Conservation (phyloP, 2,329 filamentous ascomycete species). For the Xylariaceae sp. region DNA sequence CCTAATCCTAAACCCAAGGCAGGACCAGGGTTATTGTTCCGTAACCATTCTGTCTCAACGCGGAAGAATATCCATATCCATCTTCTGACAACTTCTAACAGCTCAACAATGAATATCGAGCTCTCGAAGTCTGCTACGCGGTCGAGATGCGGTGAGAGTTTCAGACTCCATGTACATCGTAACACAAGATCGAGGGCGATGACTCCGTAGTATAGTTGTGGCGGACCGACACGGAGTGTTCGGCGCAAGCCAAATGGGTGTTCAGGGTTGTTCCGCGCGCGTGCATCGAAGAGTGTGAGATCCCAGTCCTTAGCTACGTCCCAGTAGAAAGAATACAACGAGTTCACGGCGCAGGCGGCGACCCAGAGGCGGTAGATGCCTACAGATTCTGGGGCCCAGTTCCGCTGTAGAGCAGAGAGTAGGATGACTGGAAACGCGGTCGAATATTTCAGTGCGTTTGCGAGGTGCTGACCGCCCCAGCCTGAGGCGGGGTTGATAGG, state of each 20-base stretch:
- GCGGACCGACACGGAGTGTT: constrained; percentile 68
- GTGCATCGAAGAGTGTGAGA: constrained; percentile 71
- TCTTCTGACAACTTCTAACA: constrained; percentile 79
- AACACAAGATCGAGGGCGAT: constrained; percentile 77
- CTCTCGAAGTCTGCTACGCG: constrained; percentile 84
- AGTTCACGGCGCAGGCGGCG: constrained; percentile 74
- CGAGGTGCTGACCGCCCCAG: constrained; percentile 83
- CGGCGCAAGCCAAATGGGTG: constrained; percentile 77
- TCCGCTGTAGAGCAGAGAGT: constrained; percentile 69
- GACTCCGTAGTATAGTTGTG: constrained; percentile 77
- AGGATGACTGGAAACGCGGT: constrained; percentile 90
- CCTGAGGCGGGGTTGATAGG: constrained; percentile 56
- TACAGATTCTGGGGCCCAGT: constrained; percentile 37
- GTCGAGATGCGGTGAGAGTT: constrained; percentile 78
- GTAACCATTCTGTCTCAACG: constrained; percentile 88
- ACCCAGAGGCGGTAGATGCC: constrained; percentile 62
- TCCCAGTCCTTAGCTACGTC: constrained; percentile 97
- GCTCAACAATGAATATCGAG: constrained; percentile 83
- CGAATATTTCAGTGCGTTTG: constrained; percentile 94
- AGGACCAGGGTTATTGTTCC: constrained; percentile 40
- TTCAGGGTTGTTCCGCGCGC: constrained; percentile 50
- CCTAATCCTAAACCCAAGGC: constrained; percentile 41
- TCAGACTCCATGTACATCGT: constrained; percentile 87
- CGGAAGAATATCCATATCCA: constrained; percentile 99
- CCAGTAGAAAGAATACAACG: constrained; percentile 97